These are phyloP conservation scores for Thalia dealbata DNA, from an alignment of 176 grass and related monocot genomes.

Conservation along the genomic window DNA sequence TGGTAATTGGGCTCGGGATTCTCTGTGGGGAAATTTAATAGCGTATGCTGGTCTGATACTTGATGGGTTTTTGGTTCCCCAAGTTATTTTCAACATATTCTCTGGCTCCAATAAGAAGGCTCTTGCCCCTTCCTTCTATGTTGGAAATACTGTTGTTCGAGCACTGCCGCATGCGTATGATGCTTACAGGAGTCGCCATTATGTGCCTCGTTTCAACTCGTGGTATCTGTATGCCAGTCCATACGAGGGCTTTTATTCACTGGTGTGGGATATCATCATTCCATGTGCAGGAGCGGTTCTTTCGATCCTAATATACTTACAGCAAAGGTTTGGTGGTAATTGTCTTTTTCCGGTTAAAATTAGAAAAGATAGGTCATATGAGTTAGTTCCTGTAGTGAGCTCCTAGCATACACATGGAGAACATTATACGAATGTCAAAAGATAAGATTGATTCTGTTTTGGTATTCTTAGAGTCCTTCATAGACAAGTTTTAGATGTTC, in stretches of 20 bases:
- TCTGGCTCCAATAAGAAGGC: slow-evolving; percentile 49
- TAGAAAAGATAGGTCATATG: slow-evolving; percentile 35
- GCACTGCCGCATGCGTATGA: slow-evolving; percentile 63
- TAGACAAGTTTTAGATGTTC: background rate
- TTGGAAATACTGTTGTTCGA: slow-evolving; percentile 51
- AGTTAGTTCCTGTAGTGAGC: slow-evolving; percentile 41
- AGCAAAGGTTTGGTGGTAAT: slow-evolving; percentile 52
- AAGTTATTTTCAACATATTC: slow-evolving; percentile 55
- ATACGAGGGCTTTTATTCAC: slow-evolving; percentile 52
- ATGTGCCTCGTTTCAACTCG: slow-evolving; percentile 24
- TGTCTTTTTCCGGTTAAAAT: slow-evolving; percentile 44
- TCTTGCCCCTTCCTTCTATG: slow-evolving; percentile 48
- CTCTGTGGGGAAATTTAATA: slow-evolving; percentile 54
- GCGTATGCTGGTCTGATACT: slow-evolving; percentile 54
- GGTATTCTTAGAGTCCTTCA: background rate
- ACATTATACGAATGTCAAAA: background rate
- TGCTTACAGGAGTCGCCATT: slow-evolving; percentile 37
- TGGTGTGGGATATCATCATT: slow-evolving; percentile 60
- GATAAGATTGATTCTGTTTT: background rate
- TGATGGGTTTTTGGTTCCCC: slow-evolving; percentile 75
- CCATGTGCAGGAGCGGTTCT: slow-evolving; percentile 40
- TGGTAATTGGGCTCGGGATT: slow-evolving; percentile 8
- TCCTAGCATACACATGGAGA: slow-evolving; percentile 20
- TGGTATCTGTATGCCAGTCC: slow-evolving; percentile 54
- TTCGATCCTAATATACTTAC: slow-evolving; percentile 38